Evolutionary conservation across 768 basidiomycete genomes (phyloP).

Genomic region (Russula olivacea): DNA sequence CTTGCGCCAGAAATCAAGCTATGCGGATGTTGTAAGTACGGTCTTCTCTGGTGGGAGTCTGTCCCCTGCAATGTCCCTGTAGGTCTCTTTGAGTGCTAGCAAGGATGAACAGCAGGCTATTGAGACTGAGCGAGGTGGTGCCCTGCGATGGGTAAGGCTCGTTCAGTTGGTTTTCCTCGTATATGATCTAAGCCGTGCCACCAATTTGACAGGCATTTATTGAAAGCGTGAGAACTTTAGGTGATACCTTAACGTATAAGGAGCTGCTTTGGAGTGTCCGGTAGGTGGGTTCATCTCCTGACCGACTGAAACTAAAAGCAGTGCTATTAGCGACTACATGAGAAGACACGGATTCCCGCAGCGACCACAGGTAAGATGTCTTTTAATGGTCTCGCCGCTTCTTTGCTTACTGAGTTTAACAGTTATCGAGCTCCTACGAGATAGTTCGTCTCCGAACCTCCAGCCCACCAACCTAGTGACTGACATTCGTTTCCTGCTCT

Average conservation of each 20-base stretch:
- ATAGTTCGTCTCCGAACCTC: background rate
- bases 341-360: background rate
- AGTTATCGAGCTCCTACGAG: background rate
- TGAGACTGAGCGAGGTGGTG: background rate
- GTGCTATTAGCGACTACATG: background rate
- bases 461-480: background rate
- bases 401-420: background rate
- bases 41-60: background rate
- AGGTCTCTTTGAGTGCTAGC: conserved; percentile 6
- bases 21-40: background rate
- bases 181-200: background rate
- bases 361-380: background rate
- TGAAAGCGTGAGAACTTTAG: background rate
- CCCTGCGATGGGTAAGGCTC: background rate
- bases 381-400: background rate
- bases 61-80: background rate
- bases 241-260: background rate
- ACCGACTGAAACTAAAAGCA: background rate
- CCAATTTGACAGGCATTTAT: conserved; percentile 5
- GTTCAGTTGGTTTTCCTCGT: background rate
- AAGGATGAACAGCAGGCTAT: background rate
- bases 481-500: background rate
- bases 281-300: background rate
- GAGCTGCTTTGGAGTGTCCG: background rate
- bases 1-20: background rate